A percentile compares a stretch with the other conserved stretches of the same genome.
Evolutionary conservation across 441 rosid genomes (phyloP).

Genomic region (Pelargonium myrrhifolium): DNA sequence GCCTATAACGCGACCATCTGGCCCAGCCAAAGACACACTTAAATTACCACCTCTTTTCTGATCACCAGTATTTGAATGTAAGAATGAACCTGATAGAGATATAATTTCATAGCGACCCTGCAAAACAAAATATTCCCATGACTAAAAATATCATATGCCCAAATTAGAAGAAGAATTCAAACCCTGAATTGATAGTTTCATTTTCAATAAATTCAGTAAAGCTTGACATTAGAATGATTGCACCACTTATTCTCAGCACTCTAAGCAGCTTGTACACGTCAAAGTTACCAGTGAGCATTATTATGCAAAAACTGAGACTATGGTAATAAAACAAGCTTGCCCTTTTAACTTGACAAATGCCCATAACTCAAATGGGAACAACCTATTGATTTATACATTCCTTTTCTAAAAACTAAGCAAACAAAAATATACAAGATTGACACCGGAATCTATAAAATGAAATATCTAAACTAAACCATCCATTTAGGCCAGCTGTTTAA

Average conservation of each 20-base stretch:
- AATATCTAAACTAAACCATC: background rate
- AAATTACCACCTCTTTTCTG: slow-evolving; percentile 45
- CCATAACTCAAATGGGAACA: no score
- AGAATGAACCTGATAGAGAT: slow-evolving; percentile 72
- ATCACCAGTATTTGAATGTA: slow-evolving; percentile 43
- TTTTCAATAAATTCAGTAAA: background rate
- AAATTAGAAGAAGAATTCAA: slow-evolving; percentile 4
- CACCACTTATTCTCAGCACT: background rate
- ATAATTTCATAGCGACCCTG: slow-evolving; percentile 92
- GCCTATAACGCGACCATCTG: slow-evolving; percentile 83
- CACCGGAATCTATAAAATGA: background rate
- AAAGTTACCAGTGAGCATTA: no score
- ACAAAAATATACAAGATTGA: background rate
- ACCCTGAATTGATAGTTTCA: background rate
- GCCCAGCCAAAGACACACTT: slow-evolving; percentile 75
- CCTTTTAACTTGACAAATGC: no score
- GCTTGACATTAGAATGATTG: background rate
- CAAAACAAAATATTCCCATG: slow-evolving; percentile 16
- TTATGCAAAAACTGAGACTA: no score
- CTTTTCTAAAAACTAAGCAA: background rate
- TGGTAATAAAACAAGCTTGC: no score
- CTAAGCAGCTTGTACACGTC: background rate
- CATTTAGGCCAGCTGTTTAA: background rate
- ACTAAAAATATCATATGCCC: background rate
- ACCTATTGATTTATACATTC: no score